These are phyloP conservation scores for Sporothrix sp. DNA, from an alignment of 2,329 filamentous ascomycete species.

Conservation along the genomic window DNA sequence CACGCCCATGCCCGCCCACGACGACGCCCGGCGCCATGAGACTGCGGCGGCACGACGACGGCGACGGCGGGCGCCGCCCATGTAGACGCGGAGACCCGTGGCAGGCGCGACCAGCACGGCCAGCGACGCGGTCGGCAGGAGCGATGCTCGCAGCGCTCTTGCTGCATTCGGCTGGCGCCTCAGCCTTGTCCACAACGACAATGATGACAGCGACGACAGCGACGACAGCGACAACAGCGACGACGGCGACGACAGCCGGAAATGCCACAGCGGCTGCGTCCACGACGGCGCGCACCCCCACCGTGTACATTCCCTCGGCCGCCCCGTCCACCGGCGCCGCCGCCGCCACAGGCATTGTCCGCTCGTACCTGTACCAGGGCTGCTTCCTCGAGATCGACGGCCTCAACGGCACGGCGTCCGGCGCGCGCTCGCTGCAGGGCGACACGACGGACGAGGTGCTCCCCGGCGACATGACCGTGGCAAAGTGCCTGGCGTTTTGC, in stretches of 20 bases:
- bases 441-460: conserved; percentile 30
- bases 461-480: conserved; percentile 41
- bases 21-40: background rate
- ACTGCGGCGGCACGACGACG: too few species aligned
- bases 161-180: background rate
- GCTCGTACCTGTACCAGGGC: conserved; percentile 43
- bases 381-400: conserved; percentile 51
- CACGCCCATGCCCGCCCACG: background rate
- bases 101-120: conserved; percentile 7
- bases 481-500: conserved; percentile 43
- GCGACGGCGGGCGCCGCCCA: background rate
- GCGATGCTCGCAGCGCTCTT: background rate
- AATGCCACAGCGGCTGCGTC: background rate
- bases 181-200: conserved; percentile 2
- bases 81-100: conserved; percentile 3
- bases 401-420: conserved; percentile 29
- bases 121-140: too few species aligned
- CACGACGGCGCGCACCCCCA: conserved; percentile 13
- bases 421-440: conserved; percentile 35
- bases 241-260: background rate
- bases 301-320: conserved; percentile 27
- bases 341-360: conserved; percentile 45
- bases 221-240: background rate
- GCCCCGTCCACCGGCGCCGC: conserved; percentile 31
- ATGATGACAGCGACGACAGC: background rate